Conservation (phyloP, 257 asterid species). For the Penstemon barbatus region DNA sequence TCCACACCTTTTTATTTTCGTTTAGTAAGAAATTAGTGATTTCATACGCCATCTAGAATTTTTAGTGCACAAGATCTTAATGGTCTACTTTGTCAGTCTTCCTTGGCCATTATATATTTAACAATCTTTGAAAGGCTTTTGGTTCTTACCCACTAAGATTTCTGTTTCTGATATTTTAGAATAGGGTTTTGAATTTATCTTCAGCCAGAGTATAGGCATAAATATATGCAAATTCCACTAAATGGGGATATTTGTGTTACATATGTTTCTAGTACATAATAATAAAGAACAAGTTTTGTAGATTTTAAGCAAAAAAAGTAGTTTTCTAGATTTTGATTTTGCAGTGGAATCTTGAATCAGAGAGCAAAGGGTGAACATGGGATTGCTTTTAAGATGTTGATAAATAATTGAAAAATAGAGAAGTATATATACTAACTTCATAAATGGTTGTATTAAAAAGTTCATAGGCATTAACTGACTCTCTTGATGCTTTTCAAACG, state of each 20-base stretch:
- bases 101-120: neutral
- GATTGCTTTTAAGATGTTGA: neutral
- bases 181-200: neutral
- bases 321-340: neutral
- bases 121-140: neutral
- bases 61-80: neutral
- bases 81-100: conserved; percentile 7
- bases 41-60: conserved; percentile 1
- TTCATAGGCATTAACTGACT: too few species aligned
- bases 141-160: neutral
- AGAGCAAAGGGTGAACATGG: neutral
- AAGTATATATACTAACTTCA: neutral
- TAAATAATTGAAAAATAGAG: neutral
- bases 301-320: too few species aligned
- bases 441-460: neutral
- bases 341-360: conserved; percentile 3
- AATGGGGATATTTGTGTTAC: neutral
- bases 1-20: neutral
- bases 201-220: neutral
- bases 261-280: neutral
- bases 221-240: neutral
- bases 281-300: neutral
- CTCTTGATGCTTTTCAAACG: too few species aligned
- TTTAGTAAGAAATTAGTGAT: neutral
- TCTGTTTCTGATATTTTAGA: neutral